phyloP scores from a whole-genome alignment of 2,329 filamentous ascomycete genomes.

The Cladosporium phlei region DNA sequence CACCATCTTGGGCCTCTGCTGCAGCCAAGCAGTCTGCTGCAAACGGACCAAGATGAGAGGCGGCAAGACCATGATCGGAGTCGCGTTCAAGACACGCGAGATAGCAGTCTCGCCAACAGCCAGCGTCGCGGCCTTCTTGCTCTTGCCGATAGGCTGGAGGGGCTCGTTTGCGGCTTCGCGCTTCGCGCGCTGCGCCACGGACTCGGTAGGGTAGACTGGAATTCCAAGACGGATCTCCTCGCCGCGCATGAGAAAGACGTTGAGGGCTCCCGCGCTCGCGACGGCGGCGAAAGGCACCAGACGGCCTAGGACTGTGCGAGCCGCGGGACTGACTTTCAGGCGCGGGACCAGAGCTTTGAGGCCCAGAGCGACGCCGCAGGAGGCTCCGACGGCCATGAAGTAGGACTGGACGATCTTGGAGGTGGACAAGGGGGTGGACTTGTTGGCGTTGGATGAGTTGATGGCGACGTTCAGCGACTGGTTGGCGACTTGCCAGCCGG shows the following conservation, averaged over 20 bases:
- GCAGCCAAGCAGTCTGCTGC: constrained; percentile 79
- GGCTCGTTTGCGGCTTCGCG: constrained; percentile 29
- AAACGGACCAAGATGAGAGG: constrained; percentile 79
- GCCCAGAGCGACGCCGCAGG: constrained; percentile 87
- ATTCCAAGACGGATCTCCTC: constrained; percentile 93
- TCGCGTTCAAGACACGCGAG: constrained; percentile 86
- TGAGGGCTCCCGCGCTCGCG: constrained; percentile 81
- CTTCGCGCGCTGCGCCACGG: constrained; percentile 62
- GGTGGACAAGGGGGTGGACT: constrained; percentile 81
- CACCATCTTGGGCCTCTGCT: constrained; percentile 68
- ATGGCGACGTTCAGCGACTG: constrained; percentile 98
- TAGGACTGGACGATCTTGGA: constrained; percentile 84
- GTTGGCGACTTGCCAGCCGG: constrained; percentile 93
- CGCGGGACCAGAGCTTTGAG: constrained; percentile 86
- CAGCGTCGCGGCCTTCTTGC: constrained; percentile 77
- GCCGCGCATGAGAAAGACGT: constrained; percentile 95
- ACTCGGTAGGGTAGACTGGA: constrained; percentile 80
- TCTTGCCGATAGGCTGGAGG: constrained; percentile 67
- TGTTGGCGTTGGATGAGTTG: constrained; percentile 97
- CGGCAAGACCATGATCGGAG: constrained; percentile 94
- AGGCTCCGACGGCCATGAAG: constrained; percentile 83
- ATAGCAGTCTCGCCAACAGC: constrained; percentile 91
- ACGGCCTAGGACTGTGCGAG: constrained; percentile 72
- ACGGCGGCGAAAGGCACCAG: constrained; percentile 95
- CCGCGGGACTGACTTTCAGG: constrained; percentile 67